Percentiles rank a stretch among this genome's conserved stretches.
These are phyloP conservation scores for Skeletonema grethae DNA, from an alignment of 108 stramenopile genomes.

Conservation along the genomic window DNA sequence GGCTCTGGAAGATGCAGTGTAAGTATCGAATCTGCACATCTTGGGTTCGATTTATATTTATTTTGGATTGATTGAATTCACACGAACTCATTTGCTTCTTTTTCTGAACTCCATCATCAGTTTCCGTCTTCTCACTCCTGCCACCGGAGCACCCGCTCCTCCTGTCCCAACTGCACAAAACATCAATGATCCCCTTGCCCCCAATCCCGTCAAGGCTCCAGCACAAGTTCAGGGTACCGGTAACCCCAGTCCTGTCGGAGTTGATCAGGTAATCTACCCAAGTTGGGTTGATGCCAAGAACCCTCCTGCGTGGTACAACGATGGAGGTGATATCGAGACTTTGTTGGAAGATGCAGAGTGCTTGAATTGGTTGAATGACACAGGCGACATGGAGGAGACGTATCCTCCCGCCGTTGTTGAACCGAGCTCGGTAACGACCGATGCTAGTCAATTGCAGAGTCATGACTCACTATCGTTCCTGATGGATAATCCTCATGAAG, in stretches of 20 bases:
- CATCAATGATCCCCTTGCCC: constrained; percentile 78
- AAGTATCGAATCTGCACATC: constrained; percentile 46
- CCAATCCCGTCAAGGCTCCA: constrained; percentile 66
- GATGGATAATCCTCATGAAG: constrained; percentile 11
- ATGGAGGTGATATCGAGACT: constrained; percentile 82
- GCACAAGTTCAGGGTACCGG: constrained; percentile 12
- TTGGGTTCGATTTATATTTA: neutral
- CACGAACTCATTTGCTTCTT: constrained; percentile 1
- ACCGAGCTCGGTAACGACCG: constrained; percentile 9
- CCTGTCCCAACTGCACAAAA: constrained; percentile 24
- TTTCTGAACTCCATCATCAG: constrained; percentile 28
- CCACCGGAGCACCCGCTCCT: constrained; percentile 45
- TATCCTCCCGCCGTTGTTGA: constrained; percentile 58
- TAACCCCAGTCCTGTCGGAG: constrained; percentile 72
- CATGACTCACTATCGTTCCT: constrained; percentile 9
- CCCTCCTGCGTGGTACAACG: constrained; percentile 83
- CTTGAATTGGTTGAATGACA: constrained; percentile 84
- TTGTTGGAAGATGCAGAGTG: constrained; percentile 81
- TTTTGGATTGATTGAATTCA: neutral
- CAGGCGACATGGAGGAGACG: constrained; percentile 79
- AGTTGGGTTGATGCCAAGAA: constrained; percentile 85
- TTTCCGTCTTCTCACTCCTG: constrained; percentile 79
- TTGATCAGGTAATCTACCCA: constrained; percentile 72
- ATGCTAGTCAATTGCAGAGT: neutral
- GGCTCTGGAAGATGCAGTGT: constrained; percentile 86